Conservation (phyloP, 192 early-diverging fungal species). For the Phlyctochytrium arcticum region DNA sequence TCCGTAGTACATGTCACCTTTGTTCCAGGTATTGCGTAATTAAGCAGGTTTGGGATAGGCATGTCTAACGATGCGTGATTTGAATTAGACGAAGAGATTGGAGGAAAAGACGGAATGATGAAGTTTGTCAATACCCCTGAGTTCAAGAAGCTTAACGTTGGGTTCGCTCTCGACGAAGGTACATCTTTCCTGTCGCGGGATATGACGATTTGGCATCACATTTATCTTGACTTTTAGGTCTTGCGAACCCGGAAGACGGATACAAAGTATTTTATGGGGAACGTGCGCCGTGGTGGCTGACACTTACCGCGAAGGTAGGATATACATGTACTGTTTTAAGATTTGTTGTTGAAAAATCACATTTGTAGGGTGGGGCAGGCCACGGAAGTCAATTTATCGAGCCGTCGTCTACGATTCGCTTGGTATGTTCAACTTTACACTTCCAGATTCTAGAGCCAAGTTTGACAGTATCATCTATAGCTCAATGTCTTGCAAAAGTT, state of each 20-base stretch:
- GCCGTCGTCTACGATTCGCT: slow-evolving; percentile 62
- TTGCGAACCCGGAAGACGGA: slow-evolving; percentile 56
- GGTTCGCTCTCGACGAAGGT: slow-evolving; percentile 83
- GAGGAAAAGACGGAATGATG: slow-evolving; percentile 76
- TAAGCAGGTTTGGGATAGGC: no score
- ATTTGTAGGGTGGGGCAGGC: slow-evolving; percentile 43
- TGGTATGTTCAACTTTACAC: slow-evolving; percentile 47
- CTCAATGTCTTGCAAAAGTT: slow-evolving; percentile 58
- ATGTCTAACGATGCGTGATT: no score
- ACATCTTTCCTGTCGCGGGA: slow-evolving; percentile 27
- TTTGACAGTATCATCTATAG: not conserved
- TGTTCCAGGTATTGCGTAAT: slow-evolving; percentile 64
- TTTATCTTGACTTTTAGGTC: not conserved
- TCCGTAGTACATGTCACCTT: slow-evolving; percentile 61
- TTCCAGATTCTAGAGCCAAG: no score
- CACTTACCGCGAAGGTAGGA: slow-evolving; percentile 46
- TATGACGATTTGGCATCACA: not conserved
- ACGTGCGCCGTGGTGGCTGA: slow-evolving; percentile 80
- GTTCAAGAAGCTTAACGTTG: slow-evolving; percentile 70
- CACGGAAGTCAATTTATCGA: slow-evolving; percentile 83
- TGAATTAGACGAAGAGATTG: slow-evolving; percentile 85
- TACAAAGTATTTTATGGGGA: slow-evolving; percentile 84
- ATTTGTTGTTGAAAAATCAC: no score
- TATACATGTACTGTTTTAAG: not conserved
- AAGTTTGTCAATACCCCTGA: slow-evolving; percentile 59